Evolutionary conservation across 2,329 filamentous ascomycete species (phyloP), one percentile per base, ranked within the genome.

Genomic region (Thelonectria olida): DNA sequence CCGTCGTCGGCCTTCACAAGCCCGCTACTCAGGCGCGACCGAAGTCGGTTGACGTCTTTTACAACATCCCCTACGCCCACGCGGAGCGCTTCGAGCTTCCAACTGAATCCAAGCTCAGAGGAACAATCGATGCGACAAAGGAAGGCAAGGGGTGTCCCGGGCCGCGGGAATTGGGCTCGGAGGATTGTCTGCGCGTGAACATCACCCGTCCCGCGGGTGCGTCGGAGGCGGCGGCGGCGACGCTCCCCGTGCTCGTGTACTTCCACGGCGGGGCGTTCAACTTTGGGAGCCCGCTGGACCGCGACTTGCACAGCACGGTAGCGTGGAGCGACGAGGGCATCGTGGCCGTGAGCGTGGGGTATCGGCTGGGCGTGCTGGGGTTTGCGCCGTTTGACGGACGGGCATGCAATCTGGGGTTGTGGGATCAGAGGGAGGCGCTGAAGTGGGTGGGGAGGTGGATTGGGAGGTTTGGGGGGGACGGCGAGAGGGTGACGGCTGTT

Each of bases 361-460:
- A 91, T 74, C 83, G 90, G 9, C 81, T 92, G 49, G 87, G 88
- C 2, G 84, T 86, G 5, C 80, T 92, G 70, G 92, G 92, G 0
- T 93, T 95, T 75, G 75, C 92, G 25, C 83, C 86, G 31, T 39
- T 77, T 81, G 22, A 81, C 81, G 39, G 82, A 52, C 88, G 86
- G 0, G 66, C 85, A 38, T 76, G 89, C 53, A 93, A 92, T 67
- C 74, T 89, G 19, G 90, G 90, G 1, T 75, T 91, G 61, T 80
- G 82, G 65, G 89, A 91, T 69, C 88, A 91, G 74, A 80, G 83
- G 61, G 69, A 83, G 13, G 79, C 86, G 12, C 77, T 91, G 20
- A 75, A 81, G 57, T 91, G 88, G 89, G 82, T 90, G 23, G 79
- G 80, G 63, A 78, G 82, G 23, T 90, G 90, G 73, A 85, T 89